phyloP scores from a whole-genome alignment of 306 rosid species.

The cucumber (Cucumis sativus) region Cucumber_9930_V3 NC_026655.2:9771501-9772000 shows the following conservation, averaged over 20 bases:
- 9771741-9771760: neutral
- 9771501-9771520: constrained; percentile 28
- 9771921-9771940: neutral
- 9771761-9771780: constrained; percentile 29
- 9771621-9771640: constrained; percentile 28
- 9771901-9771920: neutral
- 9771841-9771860: constrained; percentile 37
- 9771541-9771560: constrained; percentile 6
- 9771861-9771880: constrained; percentile 26
- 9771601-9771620: neutral
- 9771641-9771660: constrained; percentile 41
- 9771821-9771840: constrained; percentile 34
- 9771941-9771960: constrained; percentile 22
- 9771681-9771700: neutral
- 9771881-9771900: neutral
- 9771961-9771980: constrained; percentile 80
- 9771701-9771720: too few relatives aligned
- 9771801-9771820: constrained; percentile 19
- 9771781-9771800: constrained; percentile 29
- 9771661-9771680: constrained; percentile 7
- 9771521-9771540: constrained; percentile 32
- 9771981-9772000: constrained; percentile 53
- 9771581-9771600: neutral
- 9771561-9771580: neutral
- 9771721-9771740: neutral